Conservation (phyloP, 805 yeast species). For the Candida sakaeoensis region DNA sequence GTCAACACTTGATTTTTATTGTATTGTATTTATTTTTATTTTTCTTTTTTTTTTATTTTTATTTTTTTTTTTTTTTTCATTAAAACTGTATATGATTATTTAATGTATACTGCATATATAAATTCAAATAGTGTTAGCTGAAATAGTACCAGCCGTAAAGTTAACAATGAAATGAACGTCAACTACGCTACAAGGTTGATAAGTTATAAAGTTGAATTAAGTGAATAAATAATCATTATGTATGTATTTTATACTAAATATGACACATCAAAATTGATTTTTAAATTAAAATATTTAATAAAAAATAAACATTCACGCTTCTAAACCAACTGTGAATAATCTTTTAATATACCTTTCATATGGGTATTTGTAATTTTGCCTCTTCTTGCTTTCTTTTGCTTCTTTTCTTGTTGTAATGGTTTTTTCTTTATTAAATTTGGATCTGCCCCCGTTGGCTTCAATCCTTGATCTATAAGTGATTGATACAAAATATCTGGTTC, state of each 20-base stretch:
- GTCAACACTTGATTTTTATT: not conserved
- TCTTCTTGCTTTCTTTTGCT: slow-evolving; percentile 86
- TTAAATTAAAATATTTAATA: too few species aligned
- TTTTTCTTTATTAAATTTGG: slow-evolving; percentile 84
- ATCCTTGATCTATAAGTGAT: slow-evolving; percentile 73
- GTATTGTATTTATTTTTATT: not conserved
- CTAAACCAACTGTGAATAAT: slow-evolving; percentile 50
- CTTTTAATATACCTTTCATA: slow-evolving; percentile 92
- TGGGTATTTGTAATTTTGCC: slow-evolving; percentile 95
- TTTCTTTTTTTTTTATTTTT: slow-evolving; percentile 4
- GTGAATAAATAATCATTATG: too few species aligned
- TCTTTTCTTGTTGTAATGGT: slow-evolving; percentile 55
- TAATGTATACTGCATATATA: too few species aligned
- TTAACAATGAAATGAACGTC: too few species aligned
- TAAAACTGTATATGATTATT: too few species aligned
- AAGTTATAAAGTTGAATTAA: too few species aligned
- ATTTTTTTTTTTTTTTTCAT: too few species aligned
- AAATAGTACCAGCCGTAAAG: too few species aligned
- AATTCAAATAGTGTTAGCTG: too few species aligned
- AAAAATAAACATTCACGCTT: not conserved
- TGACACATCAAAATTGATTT: too few species aligned
- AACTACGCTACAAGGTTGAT: too few species aligned
- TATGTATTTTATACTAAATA: too few species aligned
- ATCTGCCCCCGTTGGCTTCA: slow-evolving; percentile 96
- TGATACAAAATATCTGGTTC: slow-evolving; percentile 77